phyloP scores from a whole-genome alignment of 495 filamentous ascomycete genomes.

The Penicillium daleae region DNA sequence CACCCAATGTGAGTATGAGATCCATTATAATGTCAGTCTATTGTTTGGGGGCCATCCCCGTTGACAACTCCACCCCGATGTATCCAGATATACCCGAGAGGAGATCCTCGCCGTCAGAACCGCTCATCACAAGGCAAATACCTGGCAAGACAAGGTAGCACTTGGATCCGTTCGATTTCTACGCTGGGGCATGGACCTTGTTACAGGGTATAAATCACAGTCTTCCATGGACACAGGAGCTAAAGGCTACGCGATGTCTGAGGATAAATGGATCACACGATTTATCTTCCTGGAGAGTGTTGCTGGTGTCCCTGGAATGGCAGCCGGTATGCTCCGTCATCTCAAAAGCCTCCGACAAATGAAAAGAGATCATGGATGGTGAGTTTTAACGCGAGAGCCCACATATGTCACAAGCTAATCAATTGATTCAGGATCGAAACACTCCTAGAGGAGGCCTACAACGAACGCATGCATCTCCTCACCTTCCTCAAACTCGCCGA shows the following conservation, averaged over 20 bases:
- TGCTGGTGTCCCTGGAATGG: constrained; percentile 95
- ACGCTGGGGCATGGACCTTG: constrained; percentile 68
- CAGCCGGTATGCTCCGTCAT: constrained; percentile 90
- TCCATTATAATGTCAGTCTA: background rate
- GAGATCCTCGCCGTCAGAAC: constrained; percentile 66
- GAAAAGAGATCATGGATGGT: constrained; percentile 94
- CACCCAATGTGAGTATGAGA: constrained; percentile 46
- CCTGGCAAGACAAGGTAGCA: constrained; percentile 70
- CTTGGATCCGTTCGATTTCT: constrained; percentile 64
- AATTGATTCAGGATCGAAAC: constrained; percentile 73
- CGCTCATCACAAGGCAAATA: constrained; percentile 68
- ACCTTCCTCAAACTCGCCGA: constrained; percentile 93
- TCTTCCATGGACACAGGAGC: constrained; percentile 44
- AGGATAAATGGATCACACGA: constrained; percentile 79
- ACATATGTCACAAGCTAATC: background rate
- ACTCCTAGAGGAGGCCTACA: constrained; percentile 89
- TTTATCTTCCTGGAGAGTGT: constrained; percentile 95
- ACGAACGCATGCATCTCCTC: constrained; percentile 94
- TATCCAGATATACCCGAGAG: constrained; percentile 52
- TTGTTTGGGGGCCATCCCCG: background rate
- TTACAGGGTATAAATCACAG: constrained; percentile 69
- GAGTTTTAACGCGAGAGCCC: constrained; percentile 6
- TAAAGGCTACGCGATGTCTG: constrained; percentile 65
- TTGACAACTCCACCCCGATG: background rate
- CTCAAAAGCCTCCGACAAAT: constrained; percentile 79